Base-by-base conservation (phyloP, 148 eudicot species). In the Dianthus caryophyllus region DNA sequence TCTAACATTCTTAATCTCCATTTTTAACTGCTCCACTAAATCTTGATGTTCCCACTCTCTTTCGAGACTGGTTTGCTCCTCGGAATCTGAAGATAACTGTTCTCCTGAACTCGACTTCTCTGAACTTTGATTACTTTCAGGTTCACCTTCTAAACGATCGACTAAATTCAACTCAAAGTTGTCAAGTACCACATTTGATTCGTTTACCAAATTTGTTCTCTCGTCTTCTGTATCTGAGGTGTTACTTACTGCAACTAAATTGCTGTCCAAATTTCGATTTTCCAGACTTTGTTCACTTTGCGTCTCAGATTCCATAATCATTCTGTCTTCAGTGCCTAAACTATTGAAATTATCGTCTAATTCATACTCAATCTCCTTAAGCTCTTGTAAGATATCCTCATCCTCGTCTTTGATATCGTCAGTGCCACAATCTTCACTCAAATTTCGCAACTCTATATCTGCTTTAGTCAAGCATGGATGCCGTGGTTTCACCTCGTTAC, bases 41-140 rank as follows among this genome's bases (percentile, higher is more conserved):
- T 95, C 88, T 71, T 95, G 99, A 73, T 95, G 99, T 77, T 95
- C 99, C 99, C 99, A 90, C 25, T 84, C 63, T 21, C 82, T 65
- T 75, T 92, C 97, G 65, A 89, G 71, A 50, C 87, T 81, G 55
- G 80, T 87, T 48, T 78, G 69, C 41, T 87, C 85, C 26, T 76
- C 91, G 1, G 78, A 74, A 70, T 85, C 84, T 53, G 75, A 76
- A 7, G 51, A 72, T 15, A 73, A 66, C 56, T 55, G 47, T 49
- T 74, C 79, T 49, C 73, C 77, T 60, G 82, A 70, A 52, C 39
- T 73, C 31, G 41, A 25, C 38, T 79, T 75, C 64, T 68, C 87
- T 12, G 65, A 75, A 39, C 33, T 47, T 71, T 61, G 72, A 9
- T 69, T 57, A 5, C 50, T 20, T 33, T 49, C 75, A 21, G 16